phyloP scores from a whole-genome alignment of 2,329 filamentous ascomycete genomes.

The Colletotrichum horii region DNA sequence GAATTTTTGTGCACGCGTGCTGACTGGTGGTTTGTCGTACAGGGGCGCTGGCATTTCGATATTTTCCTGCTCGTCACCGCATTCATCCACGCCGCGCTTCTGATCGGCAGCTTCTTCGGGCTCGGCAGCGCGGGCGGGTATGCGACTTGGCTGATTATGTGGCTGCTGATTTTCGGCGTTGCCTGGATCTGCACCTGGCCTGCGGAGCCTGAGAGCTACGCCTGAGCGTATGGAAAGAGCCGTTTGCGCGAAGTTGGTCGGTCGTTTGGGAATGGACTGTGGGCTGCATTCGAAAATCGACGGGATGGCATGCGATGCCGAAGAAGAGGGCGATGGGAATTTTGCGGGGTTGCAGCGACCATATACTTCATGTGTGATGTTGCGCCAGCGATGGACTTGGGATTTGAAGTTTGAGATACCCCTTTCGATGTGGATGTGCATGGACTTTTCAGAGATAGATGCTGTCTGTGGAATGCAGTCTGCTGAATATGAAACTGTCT shows the following conservation, averaged over 20 bases:
- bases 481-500: not conserved
- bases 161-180: constrained; percentile 13
- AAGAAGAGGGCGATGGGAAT: not conserved
- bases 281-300: not conserved
- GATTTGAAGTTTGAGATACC: constrained; percentile 5
- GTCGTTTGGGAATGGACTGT: not conserved
- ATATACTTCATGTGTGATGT: not conserved
- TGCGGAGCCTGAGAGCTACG: constrained; percentile 1
- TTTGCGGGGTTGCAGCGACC: not conserved
- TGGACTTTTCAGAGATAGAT: not conserved
- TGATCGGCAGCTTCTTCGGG: constrained; percentile 2
- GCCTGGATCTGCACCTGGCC: constrained; percentile 15
- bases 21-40: not conserved
- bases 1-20: not conserved
- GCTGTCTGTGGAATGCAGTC: not conserved
- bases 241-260: not conserved
- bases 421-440: not conserved
- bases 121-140: not conserved
- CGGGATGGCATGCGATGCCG: too few species aligned
- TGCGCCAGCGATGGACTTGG: not conserved
- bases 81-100: not conserved
- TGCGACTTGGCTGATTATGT: constrained; percentile 12
- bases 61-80: not conserved
- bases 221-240: not conserved
- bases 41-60: constrained; percentile 12